Evolutionary conservation across 1,284 basidiomycete species (phyloP).

Genomic region (Ustilago vetiveriae): DNA sequence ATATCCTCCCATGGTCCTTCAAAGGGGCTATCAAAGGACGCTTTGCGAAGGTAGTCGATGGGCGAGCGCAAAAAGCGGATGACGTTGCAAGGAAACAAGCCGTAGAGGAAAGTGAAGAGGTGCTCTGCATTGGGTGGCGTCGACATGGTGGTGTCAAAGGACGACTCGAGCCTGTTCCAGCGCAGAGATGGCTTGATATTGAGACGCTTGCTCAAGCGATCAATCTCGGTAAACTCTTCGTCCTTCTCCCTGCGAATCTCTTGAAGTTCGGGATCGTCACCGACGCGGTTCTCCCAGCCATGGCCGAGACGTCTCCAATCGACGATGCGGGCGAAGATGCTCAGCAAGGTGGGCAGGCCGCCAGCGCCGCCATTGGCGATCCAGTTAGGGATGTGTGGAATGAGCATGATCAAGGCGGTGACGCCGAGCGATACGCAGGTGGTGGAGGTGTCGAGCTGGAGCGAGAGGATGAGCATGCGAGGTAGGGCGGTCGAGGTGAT

Average conservation of each 20-base stretch:
- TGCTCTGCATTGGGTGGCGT: conserved; percentile 56
- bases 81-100: conserved; percentile 84
- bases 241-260: conserved; percentile 47
- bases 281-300: conserved; percentile 53
- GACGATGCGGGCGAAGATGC: conserved; percentile 60
- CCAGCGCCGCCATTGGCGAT: conserved; percentile 58
- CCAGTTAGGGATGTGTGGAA: conserved; percentile 65
- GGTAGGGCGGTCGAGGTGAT: conserved; percentile 61
- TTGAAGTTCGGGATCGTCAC: conserved; percentile 36
- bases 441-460: conserved; percentile 58
- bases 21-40: conserved; percentile 72
- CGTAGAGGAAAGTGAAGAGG: conserved; percentile 81
- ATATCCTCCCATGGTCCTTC: conserved; percentile 70
- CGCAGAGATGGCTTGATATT: conserved; percentile 42
- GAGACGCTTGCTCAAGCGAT: conserved; percentile 56
- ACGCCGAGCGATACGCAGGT: conserved; percentile 56
- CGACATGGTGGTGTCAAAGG: conserved; percentile 48
- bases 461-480: conserved; percentile 45
- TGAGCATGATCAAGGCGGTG: conserved; percentile 60
- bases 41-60: conserved; percentile 74
- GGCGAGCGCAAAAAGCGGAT: conserved; percentile 79
- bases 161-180: conserved; percentile 55
- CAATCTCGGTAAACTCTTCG: conserved; percentile 51
- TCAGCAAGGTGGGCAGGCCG: conserved; percentile 56
- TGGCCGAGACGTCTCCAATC: conserved; percentile 55